A percentile compares a stretch with the other conserved stretches of the same genome.
Conservation (phyloP, 2,329 filamentous ascomycete species). For the Ophiostoma sp. region DNA sequence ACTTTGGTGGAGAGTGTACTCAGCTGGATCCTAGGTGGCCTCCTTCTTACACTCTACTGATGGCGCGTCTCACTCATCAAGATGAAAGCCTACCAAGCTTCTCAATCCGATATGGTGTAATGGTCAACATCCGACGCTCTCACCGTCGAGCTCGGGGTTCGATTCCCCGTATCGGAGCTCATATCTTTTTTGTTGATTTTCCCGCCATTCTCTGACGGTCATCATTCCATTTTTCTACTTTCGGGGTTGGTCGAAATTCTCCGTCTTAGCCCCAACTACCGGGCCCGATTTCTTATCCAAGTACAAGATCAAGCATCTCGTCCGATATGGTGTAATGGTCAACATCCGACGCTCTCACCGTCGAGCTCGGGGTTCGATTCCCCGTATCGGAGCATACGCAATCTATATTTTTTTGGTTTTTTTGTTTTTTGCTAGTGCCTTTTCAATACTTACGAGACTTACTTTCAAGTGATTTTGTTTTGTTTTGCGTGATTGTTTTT, state of each 20-base stretch:
- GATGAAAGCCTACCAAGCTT: not conserved
- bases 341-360: constrained; percentile 26
- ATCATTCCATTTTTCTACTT: too few species aligned
- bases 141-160: constrained; percentile 26
- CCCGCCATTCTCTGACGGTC: too few species aligned
- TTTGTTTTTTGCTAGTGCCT: not conserved
- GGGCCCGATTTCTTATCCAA: too few species aligned
- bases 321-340: constrained; percentile 26
- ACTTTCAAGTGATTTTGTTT: not conserved
- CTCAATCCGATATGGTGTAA: constrained; percentile 19
- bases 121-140: constrained; percentile 26
- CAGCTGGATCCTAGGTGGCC: not conserved
- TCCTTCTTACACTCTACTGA: not conserved
- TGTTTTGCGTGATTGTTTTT: not conserved
- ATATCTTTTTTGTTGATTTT: not conserved
- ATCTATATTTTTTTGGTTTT: constrained; percentile 7
- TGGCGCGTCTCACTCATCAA: not conserved
- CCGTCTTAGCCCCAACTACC: too few species aligned
- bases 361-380: constrained; percentile 26
- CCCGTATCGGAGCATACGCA: constrained; percentile 24
- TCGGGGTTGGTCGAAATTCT: too few species aligned
- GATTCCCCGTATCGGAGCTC: constrained; percentile 26
- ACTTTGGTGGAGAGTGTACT: not conserved
- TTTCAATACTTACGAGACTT: too few species aligned
- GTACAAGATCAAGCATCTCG: too few species aligned